Percentiles rank a stretch among this genome's conserved stretches.
phyloP scores from a whole-genome alignment of 768 basidiomycete species.

The Hortiboletus flavorubellus region DNA sequence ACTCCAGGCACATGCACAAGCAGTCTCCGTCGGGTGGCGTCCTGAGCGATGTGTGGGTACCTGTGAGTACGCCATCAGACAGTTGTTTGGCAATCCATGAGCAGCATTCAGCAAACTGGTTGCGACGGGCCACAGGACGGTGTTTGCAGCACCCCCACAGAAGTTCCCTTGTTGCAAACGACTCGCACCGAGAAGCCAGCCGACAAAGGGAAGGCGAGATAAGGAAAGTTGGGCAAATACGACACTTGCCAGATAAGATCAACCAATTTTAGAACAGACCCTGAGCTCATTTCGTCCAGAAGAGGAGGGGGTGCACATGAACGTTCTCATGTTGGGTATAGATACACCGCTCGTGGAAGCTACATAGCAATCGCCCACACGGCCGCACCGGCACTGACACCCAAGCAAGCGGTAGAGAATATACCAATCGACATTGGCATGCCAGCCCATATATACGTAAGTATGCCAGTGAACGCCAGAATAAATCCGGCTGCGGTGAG shows the following conservation, averaged over 20 bases:
- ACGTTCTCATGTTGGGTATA: background rate
- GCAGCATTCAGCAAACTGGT: background rate
- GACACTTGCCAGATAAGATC: conserved; percentile 7
- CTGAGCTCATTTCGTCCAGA: too few relatives aligned
- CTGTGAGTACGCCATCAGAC: background rate
- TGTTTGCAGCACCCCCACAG: background rate
- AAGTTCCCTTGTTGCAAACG: background rate
- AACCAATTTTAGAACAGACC: background rate
- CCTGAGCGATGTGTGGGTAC: background rate
- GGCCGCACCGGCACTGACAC: conserved; percentile 12
- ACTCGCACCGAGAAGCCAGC: background rate
- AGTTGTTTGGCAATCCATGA: conserved; percentile 5
- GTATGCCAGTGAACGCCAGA: conserved; percentile 25
- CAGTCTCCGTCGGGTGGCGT: background rate
- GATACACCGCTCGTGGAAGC: background rate
- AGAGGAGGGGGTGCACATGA: background rate
- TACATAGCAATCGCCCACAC: conserved; percentile 29
- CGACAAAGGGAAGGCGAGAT: conserved; percentile 4
- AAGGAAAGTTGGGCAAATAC: conserved; percentile 10
- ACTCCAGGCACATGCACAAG: background rate
- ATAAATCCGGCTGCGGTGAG: conserved; percentile 25
- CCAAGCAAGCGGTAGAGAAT: conserved; percentile 26
- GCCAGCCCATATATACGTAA: conserved; percentile 25
- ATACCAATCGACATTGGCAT: conserved; percentile 26
- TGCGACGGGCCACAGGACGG: background rate